Percentiles rank a stretch among this genome's conserved stretches.
phyloP scores from a whole-genome alignment of 1,284 basidiomycete genomes.

The Rhodotorula sp. region DNA sequence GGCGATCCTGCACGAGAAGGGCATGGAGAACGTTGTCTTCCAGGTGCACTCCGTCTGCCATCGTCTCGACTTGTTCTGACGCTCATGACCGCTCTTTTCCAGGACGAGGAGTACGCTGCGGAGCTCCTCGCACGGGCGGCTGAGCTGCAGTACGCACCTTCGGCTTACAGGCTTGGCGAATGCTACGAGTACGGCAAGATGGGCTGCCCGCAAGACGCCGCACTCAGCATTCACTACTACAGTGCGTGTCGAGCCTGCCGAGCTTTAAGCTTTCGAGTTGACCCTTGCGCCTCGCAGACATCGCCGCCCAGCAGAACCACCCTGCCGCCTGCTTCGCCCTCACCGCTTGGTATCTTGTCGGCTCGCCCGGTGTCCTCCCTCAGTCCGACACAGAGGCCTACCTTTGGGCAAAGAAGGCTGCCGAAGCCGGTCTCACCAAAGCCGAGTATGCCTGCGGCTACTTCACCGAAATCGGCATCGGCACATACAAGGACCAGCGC shows the following conservation, averaged over 20 bases:
- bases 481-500: constrained; percentile 49
- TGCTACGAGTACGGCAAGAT: constrained; percentile 99
- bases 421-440: constrained; percentile 87
- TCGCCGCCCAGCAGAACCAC: constrained; percentile 95
- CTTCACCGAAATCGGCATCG: constrained; percentile 71
- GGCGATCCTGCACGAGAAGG: constrained; percentile 90
- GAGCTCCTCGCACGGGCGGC: constrained; percentile 92
- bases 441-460: constrained; percentile 98
- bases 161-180: constrained; percentile 92
- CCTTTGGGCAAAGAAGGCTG: constrained; percentile 89
- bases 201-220: constrained; percentile 96
- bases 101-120: constrained; percentile 87
- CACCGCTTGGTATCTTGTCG: constrained; percentile 98
- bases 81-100: not conserved
- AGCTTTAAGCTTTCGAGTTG: not conserved
- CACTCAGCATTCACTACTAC: constrained; percentile 97
- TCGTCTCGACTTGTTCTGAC: not conserved
- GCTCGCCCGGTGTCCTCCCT: constrained; percentile 92
- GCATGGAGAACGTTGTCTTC: constrained; percentile 94
- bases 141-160: constrained; percentile 93
- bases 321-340: constrained; percentile 96
- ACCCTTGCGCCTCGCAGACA: constrained; percentile 70
- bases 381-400: constrained; percentile 98
- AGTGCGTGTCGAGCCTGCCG: constrained; percentile 61
- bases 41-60: constrained; percentile 51